Evolutionary conservation across 2,329 filamentous ascomycete species (phyloP).

Genomic region (Fonsecaea pugnacius): DNA sequence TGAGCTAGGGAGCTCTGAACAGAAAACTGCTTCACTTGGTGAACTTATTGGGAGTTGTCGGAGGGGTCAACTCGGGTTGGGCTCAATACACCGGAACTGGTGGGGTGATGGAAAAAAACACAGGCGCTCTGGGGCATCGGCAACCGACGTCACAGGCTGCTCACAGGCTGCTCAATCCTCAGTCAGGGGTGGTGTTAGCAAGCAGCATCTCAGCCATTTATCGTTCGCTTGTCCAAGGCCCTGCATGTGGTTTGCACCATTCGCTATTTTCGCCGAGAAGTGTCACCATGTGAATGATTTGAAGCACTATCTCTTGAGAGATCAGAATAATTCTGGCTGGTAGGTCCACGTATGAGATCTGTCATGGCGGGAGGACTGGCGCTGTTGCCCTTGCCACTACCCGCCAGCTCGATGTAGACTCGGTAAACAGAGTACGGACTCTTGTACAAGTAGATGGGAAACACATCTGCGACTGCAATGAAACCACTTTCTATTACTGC

Average conservation of each 20-base stretch:
- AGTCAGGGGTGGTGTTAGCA: conserved; percentile 3
- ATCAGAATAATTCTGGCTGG: too few species aligned
- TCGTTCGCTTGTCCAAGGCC: conserved; percentile 6
- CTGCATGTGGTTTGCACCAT: conserved; percentile 1
- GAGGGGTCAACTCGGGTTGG: conserved; percentile 22
- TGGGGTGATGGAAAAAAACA: conserved; percentile 17
- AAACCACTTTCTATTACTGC: not conserved
- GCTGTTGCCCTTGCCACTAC: not conserved
- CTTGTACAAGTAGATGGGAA: not conserved
- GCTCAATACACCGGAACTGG: conserved; percentile 16
- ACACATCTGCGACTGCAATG: not conserved
- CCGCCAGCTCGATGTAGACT: not conserved
- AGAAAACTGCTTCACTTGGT: conserved; percentile 1
- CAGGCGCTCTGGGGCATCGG: not conserved
- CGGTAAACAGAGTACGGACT: not conserved
- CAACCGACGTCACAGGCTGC: conserved; percentile 17
- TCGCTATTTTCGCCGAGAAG: not conserved
- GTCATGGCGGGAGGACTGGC: not conserved
- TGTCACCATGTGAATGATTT: not conserved
- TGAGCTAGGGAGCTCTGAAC: conserved; percentile 17
- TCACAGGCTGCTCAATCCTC: too few species aligned
- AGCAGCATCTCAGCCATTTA: conserved; percentile 6
- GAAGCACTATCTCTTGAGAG: too few species aligned
- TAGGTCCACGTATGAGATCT: too few species aligned
- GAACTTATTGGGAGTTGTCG: conserved; percentile 11